Base-by-base conservation (phyloP, 2,329 filamentous ascomycete species). In the Epichloe sibirici region DNA sequence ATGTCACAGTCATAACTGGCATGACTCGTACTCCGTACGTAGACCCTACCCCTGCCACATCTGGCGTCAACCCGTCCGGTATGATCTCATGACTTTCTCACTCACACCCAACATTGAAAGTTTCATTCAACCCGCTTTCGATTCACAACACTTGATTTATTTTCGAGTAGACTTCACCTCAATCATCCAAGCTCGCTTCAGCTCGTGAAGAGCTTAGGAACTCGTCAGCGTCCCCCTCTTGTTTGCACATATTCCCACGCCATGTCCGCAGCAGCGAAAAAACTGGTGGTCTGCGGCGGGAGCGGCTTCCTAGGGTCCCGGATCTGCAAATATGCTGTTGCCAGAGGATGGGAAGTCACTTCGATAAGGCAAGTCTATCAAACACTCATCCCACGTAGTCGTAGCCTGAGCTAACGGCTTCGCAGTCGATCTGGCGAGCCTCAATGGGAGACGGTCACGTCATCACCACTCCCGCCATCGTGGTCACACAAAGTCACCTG, bases 251-350 rank as follows among this genome's bases (percentile, higher is more conserved):
- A 13, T 23, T n/a, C 49, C 43, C 45, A 23, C 51, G 17, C 65
- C 69, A 79, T 81, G 69, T 71, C 76, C 51, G 74, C 77, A 58
- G 76, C 77, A 58, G 45, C 51, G 34, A 95, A 90, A 72, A 85
- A 82, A 69, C 75, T 98, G 44, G 83, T 97, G 43, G 90, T 98
- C 51, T 94, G 88, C 59, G 93, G 93, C 59, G 91, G 91, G 55
- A 96, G 88, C 69, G 91, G 93, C 37, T 98, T 97, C 66, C 71
- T 98, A 28, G 89, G 89, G 70, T 78, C 76, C 25, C 80, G 91
- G 52, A 95, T 98, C 71, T 97, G 93, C 74, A 93, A 89, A 74
- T 85, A 87, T 51, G 93, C 89, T 45, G 83, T 89, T 49, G 79
- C 83, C 45, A 78, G 90, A 65, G 89, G 90, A 52, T 97, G 91